These are phyloP conservation scores for Myxozyma udenii DNA, from an alignment of 805 yeast genomes.

Conservation along the genomic window DNA sequence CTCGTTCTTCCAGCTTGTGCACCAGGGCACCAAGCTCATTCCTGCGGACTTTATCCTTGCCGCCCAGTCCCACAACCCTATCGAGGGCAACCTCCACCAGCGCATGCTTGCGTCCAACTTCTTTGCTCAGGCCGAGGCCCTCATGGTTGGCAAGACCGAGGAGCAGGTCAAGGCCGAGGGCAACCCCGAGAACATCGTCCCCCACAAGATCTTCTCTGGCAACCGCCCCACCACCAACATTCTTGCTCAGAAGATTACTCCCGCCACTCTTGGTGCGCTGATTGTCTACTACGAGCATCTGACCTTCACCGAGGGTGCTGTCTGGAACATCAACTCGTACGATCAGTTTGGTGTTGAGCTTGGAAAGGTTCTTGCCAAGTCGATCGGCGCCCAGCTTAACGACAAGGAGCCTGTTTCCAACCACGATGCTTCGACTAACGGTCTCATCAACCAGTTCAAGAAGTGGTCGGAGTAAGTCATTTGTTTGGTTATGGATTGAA, in stretches of 20 bases:
- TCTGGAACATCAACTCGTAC: constrained; percentile 98
- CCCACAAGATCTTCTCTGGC: constrained; percentile 96
- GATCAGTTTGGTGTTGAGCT: constrained; percentile 99
- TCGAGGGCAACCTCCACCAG: constrained; percentile 91
- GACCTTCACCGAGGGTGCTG: constrained; percentile 97
- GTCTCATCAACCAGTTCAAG: constrained; percentile 93
- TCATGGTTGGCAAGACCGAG: constrained; percentile 86
- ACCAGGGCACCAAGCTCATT: constrained; percentile 96
- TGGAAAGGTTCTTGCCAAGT: constrained; percentile 97
- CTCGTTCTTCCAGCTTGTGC: constrained; percentile 98
- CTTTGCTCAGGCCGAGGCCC: constrained; percentile 97
- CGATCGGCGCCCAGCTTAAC: constrained; percentile 83
- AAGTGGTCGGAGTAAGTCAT: constrained; percentile 40
- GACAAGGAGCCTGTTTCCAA: constrained; percentile 51
- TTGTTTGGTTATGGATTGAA: background rate
- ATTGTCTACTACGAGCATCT: constrained; percentile 97
- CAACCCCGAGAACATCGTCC: constrained; percentile 77
- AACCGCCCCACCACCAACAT: constrained; percentile 99
- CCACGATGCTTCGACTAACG: constrained; percentile 91
- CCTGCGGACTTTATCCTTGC: constrained; percentile 97
- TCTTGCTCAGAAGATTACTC: constrained; percentile 91
- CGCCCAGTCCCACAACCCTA: constrained; percentile 97
- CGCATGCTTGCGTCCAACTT: constrained; percentile 98
- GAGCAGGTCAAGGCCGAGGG: constrained; percentile 79
- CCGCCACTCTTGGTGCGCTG: constrained; percentile 92